A percentile compares a stretch with the other conserved stretches of the same genome.
Conservation (phyloP, 2,329 filamentous ascomycete genomes). For the Bipolaris sorokiniana region DNA sequence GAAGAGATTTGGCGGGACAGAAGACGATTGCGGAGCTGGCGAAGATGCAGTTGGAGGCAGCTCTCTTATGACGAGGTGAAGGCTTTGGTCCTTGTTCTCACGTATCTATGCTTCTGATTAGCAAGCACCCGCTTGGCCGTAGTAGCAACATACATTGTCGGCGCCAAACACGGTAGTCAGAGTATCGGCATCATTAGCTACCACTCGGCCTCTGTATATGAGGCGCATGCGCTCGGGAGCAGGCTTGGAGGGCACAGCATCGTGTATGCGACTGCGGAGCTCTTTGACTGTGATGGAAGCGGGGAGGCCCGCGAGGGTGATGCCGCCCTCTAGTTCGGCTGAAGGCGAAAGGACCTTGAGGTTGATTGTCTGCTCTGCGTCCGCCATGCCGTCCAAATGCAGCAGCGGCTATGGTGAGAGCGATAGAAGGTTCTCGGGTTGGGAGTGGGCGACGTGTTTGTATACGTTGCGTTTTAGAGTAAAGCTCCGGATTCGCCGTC, state of each 20-base stretch:
- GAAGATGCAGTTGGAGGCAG: conserved; percentile 25
- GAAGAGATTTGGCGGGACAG: conserved; percentile 50
- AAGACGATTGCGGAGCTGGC: conserved; percentile 36
- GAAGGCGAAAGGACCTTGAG: conserved; percentile 51
- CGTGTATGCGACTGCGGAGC: conserved; percentile 60
- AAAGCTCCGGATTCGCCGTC: conserved; percentile 25
- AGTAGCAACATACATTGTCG: conserved; percentile 52
- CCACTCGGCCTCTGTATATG: conserved; percentile 63
- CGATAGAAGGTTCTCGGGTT: conserved; percentile 3
- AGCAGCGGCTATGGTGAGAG: conserved; percentile 8
- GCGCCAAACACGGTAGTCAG: conserved; percentile 59
- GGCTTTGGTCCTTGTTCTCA: conserved; percentile 45
- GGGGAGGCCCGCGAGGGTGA: conserved; percentile 42
- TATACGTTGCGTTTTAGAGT: conserved; percentile 40
- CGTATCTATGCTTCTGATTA: conserved; percentile 40
- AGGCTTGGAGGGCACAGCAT: conserved; percentile 53
- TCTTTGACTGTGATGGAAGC: conserved; percentile 55
- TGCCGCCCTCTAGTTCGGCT: conserved; percentile 44
- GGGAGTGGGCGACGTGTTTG: conserved; percentile 24
- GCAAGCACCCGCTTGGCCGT: neutral
- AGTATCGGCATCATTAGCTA: conserved; percentile 57
- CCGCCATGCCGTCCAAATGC: conserved; percentile 32
- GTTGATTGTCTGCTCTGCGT: conserved; percentile 35
- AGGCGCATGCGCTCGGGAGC: conserved; percentile 58
- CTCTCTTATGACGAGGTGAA: conserved; percentile 49